These are phyloP conservation scores for Botryosphaeria dothidea DNA, from an alignment of 2,329 filamentous ascomycete genomes.

Conservation along the genomic window DNA sequence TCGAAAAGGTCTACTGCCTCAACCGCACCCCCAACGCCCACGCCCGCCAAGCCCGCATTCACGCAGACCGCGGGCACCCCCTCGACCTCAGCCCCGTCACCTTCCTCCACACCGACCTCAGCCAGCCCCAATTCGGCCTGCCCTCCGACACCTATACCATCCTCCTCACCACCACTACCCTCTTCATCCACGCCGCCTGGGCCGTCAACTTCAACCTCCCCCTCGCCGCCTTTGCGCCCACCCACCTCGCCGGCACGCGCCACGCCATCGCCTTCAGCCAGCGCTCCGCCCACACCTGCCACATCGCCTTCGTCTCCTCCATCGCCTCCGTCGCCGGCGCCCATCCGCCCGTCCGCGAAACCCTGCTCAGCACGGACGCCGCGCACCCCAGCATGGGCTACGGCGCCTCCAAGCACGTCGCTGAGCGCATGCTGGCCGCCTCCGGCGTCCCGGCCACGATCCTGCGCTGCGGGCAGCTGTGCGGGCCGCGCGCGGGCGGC, in stretches of 20 bases:
- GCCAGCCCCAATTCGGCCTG: constrained; percentile 19
- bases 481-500: constrained; percentile 26
- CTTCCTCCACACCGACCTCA: constrained; percentile 20
- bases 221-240: constrained; percentile 31
- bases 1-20: constrained; percentile 21
- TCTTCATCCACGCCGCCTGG: constrained; percentile 41
- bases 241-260: constrained; percentile 31
- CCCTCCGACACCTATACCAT: not conserved
- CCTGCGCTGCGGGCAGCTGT: constrained; percentile 33
- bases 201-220: constrained; percentile 39
- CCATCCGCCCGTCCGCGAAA: constrained; percentile 31
- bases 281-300: constrained; percentile 19
- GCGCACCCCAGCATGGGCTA: constrained; percentile 36
- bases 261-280: constrained; percentile 40
- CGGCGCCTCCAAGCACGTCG: constrained; percentile 40
- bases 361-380: constrained; percentile 26
- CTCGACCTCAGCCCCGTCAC: constrained; percentile 8
- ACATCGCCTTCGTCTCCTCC: constrained; percentile 41
- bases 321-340: constrained; percentile 35
- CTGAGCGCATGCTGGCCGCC: constrained; percentile 31
- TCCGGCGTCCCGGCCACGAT: constrained; percentile 30
- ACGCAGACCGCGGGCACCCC: not conserved
- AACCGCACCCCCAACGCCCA: constrained; percentile 15
- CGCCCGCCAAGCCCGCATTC: not conserved
- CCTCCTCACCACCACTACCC: constrained; percentile 21